Evolutionary conservation across 805 yeast species (phyloP).

Genomic region (Wickerhamiella domercqiae): DNA sequence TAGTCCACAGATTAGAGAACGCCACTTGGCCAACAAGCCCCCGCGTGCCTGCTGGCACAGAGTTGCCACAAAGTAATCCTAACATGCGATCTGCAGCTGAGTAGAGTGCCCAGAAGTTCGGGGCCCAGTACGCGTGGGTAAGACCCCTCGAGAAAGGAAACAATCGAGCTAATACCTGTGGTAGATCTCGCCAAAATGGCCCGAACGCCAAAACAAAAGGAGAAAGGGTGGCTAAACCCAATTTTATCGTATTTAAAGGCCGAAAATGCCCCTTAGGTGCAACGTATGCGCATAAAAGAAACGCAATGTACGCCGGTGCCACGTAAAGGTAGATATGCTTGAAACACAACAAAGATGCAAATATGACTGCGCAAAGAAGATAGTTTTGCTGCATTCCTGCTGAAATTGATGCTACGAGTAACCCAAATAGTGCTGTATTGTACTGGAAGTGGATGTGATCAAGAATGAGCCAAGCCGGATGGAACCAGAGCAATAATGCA

Average conservation of each 20-base stretch:
- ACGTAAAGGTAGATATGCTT: slow-evolving; percentile 86
- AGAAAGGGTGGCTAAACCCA: slow-evolving; percentile 42
- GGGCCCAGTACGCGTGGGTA: slow-evolving; percentile 99
- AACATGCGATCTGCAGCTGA: slow-evolving; percentile 65
- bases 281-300: slow-evolving; percentile 57
- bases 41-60: slow-evolving; percentile 41
- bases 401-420: slow-evolving; percentile 57
- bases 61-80: slow-evolving; percentile 18
- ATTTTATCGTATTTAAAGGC: slow-evolving; percentile 44
- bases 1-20: slow-evolving; percentile 65
- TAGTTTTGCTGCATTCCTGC: slow-evolving; percentile 46
- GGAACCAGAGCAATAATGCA: slow-evolving; percentile 65
- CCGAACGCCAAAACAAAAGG: slow-evolving; percentile 47
- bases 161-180: slow-evolving; percentile 49
- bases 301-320: slow-evolving; percentile 87
- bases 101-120: slow-evolving; percentile 91
- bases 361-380: slow-evolving; percentile 43
- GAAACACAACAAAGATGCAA: slow-evolving; percentile 70
- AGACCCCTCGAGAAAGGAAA: slow-evolving; percentile 92
- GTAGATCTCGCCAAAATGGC: slow-evolving; percentile 48
- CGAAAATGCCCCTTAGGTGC: slow-evolving; percentile 30
- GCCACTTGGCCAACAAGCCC: slow-evolving; percentile 87
- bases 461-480: slow-evolving; percentile 80
- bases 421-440: slow-evolving; percentile 84
- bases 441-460: slow-evolving; percentile 97